These are phyloP conservation scores for Cucurbitaria berberidis DNA, from an alignment of 2,329 filamentous ascomycete species.

Conservation along the genomic window DNA sequence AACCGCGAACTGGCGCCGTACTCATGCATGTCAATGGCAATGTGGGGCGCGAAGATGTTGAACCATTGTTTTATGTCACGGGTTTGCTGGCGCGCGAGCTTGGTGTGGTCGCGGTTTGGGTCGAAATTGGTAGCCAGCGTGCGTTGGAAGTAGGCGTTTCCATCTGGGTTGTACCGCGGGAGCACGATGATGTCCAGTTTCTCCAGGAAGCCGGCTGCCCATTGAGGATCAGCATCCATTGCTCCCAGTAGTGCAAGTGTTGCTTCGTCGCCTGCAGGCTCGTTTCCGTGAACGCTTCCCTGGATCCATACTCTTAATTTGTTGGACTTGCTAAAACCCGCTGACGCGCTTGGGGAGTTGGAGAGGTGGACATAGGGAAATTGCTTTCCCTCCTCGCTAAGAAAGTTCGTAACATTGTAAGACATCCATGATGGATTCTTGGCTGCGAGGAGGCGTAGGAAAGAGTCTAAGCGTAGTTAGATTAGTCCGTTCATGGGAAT, in stretches of 20 bases:
- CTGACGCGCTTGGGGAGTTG: slow-evolving; percentile 15
- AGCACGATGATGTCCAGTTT: slow-evolving; percentile 44
- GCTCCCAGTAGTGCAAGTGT: slow-evolving; percentile 45
- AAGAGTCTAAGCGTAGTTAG: slow-evolving; percentile 27
- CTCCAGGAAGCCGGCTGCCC: slow-evolving; percentile 39
- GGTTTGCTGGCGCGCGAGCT: slow-evolving; percentile 45
- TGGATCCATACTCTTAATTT: slow-evolving; percentile 49
- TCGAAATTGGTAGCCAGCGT: slow-evolving; percentile 46
- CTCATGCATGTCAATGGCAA: slow-evolving; percentile 49
- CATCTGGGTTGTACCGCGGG: slow-evolving; percentile 48
- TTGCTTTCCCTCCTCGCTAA: slow-evolving; percentile 42
- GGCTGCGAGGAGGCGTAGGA: slow-evolving; percentile 34
- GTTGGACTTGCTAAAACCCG: slow-evolving; percentile 5
- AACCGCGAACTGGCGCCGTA: slow-evolving; percentile 38
- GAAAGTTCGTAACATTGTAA: slow-evolving; percentile 33
- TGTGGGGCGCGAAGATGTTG: slow-evolving; percentile 39
- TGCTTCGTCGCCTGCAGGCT: slow-evolving; percentile 48
- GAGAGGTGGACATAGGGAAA: slow-evolving; percentile 43
- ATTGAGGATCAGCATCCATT: slow-evolving; percentile 41
- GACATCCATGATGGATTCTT: slow-evolving; percentile 43
- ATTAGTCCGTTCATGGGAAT: background rate
- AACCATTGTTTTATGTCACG: slow-evolving; percentile 44
- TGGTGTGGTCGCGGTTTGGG: slow-evolving; percentile 47
- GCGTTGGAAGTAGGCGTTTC: slow-evolving; percentile 47
- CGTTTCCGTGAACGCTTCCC: slow-evolving; percentile 47